Conservation (phyloP, 139 green algal species). For the Chlorella sorokiniana region DNA sequence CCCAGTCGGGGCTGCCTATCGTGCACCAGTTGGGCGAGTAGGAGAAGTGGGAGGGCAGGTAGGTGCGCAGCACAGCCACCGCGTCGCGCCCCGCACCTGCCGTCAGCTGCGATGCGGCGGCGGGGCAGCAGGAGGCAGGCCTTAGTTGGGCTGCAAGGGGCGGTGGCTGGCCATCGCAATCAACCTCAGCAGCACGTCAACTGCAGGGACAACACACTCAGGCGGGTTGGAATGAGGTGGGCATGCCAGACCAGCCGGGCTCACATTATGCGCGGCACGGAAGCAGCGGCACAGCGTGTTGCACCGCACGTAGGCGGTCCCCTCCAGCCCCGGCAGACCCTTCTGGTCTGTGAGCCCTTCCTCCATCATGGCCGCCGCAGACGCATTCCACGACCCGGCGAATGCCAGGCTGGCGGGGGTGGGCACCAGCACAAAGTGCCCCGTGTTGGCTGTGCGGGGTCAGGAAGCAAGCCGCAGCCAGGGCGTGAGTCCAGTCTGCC, state of each 20-base stretch:
- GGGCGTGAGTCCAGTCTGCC: too few species aligned
- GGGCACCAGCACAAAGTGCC: conserved; percentile 7
- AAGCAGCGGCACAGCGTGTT: background rate
- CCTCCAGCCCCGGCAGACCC: background rate
- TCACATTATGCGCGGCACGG: background rate
- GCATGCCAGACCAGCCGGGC: background rate
- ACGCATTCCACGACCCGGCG: background rate
- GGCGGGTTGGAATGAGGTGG: too few species aligned
- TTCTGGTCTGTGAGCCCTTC: background rate
- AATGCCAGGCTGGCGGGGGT: background rate
- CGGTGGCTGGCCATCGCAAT: background rate
- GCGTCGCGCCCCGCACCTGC: background rate
- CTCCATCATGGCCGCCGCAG: background rate
- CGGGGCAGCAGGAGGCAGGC: background rate
- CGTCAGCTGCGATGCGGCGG: background rate
- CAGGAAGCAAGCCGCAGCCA: too few species aligned
- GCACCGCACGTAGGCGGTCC: background rate
- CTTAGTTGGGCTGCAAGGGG: background rate
- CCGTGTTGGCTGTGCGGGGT: conserved; percentile 13
- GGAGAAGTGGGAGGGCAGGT: background rate
- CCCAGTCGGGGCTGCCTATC: background rate
- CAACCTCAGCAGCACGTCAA: background rate
- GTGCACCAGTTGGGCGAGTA: background rate
- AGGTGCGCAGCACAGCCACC: background rate
- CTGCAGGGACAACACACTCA: too few species aligned